Evolutionary conservation across 176 grass and related monocot species (phyloP).

Genomic region (Phoenix roebelenii): DNA sequence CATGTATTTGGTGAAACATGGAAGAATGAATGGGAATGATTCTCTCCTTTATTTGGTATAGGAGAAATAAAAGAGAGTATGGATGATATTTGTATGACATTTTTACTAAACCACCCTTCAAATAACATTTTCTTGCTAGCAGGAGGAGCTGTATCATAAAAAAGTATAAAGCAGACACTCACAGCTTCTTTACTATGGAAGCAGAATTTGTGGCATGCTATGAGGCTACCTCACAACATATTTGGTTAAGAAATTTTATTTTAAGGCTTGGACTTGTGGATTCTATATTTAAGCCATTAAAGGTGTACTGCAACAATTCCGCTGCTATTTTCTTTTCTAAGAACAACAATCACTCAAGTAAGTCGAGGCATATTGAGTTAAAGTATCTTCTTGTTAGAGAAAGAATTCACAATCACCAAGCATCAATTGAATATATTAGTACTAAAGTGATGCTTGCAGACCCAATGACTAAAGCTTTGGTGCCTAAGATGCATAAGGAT

Average conservation of each 20-base stretch:
- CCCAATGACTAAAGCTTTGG: slow-evolving; percentile 7
- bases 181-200: slow-evolving; percentile 8
- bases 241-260: slow-evolving; percentile 21
- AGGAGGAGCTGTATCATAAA: slow-evolving; percentile 8
- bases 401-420: neutral
- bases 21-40: no score
- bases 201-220: slow-evolving; percentile 18
- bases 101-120: no score
- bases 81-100: no score
- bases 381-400: slow-evolving; percentile 15
- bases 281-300: neutral
- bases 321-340: no score
- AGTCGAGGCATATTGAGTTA: slow-evolving; percentile 8
- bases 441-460: neutral
- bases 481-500: neutral
- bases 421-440: slow-evolving; percentile 3
- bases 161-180: slow-evolving; percentile 6
- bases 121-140: slow-evolving; percentile 4
- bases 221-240: slow-evolving; percentile 11
- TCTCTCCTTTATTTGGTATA: no score
- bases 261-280: neutral
- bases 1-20: no score
- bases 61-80: no score
- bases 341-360: neutral
- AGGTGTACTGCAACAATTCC: slow-evolving; percentile 3